Evolutionary conservation across 257 asterid genomes (phyloP), one percentile per base, ranked within the genome.

Genomic region (Lithospermum erythrorhizon): DNA sequence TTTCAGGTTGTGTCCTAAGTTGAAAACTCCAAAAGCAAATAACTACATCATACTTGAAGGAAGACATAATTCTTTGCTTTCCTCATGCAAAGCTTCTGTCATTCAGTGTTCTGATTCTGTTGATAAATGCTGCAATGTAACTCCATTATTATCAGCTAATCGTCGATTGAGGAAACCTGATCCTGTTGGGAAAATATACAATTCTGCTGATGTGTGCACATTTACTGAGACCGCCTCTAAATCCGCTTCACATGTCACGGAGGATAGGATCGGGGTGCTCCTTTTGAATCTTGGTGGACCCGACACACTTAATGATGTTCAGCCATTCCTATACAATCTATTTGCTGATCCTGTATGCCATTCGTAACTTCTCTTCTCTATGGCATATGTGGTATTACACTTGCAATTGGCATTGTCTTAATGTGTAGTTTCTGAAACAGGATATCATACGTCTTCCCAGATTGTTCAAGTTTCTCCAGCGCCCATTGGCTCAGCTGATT

Each of bases 211-310:
- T 15, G 69, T 65, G 9, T 69, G 61, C 66, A 79, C 87, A 3
- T 75, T 75, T 71, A 75, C 90, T 0, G 75, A 64, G 37, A 62
- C 32, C 58, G 64, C 53, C 6, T 8, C 56, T 13, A 87, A 77
- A 59, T 70, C 81, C 52, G 65, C 61, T 56, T 66, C 87, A 48
- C 75, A 70, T 58, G 61, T 72, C 23, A 52, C 77, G 37, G 89
- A 81, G 51, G 96, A 90, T 55, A 89, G 78, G 73, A 73, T 84
- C 2, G 97, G 97, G 45, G 97, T 89, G 76, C 75, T 89, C 71
- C 90, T 89, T 56, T 78, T 89, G 80, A 87, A 89, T 83, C 97
- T 89, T 57, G 97, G 95, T 70, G 97, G 97, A 41, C 97, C 97
- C 0, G 95, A 87, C 19, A 90, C 97, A 23, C 85, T 90, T n/a